Base-by-base conservation (phyloP, 768 basidiomycete species). In the Suillus variegatus region DNA sequence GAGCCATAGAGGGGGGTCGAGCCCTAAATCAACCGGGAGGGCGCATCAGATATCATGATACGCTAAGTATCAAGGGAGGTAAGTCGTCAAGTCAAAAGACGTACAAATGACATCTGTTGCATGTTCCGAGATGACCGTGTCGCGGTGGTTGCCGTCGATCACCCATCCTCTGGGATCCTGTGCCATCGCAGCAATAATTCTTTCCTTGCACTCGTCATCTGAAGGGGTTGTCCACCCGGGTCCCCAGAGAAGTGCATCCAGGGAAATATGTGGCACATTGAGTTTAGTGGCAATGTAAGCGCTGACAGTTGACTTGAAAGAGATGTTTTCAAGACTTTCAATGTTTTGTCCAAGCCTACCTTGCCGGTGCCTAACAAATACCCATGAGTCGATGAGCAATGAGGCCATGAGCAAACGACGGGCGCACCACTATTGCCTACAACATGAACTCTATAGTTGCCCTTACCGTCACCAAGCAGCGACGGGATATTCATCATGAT, bases 1-100 rank as follows among this genome's bases (percentile, higher is more conserved):
- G 12, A 85, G 73, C 10, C 77, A 20, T 41, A 90, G 75, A 14
- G 89, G 90, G 9, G 88, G 88, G 68, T 90, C 88, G 25, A 91
- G 77, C 90, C 90, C 89, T 91, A 44, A 38, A 32, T 32, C 32
- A 67, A 8, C 9, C 38, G 7, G 3, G 22, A 47, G 66, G 35
- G 46, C n/a, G 32, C 16, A 32, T 22, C 47, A 47, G 38, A 54
- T 41, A 9, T 46, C 5, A n/a, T 8, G 6, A 55, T 70, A 25
- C 62, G 52, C 28, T 40, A 14, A 8, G 22, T 25, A 54, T 32
- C 22, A 46, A 43, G 18, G n/a, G 13, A 25, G 44, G 2, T 46
- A 54, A 35, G 18, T 18, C 28, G 8, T 10, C 18, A 47, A 10
- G 35, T 43, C 18, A 61, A 22, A 44, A 38, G n/a, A 75, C 81